A percentile compares a stretch with the other conserved stretches of the same genome.
phyloP scores from a whole-genome alignment of 2,329 filamentous ascomycete species.

The Mycogone perniciosa region DNA sequence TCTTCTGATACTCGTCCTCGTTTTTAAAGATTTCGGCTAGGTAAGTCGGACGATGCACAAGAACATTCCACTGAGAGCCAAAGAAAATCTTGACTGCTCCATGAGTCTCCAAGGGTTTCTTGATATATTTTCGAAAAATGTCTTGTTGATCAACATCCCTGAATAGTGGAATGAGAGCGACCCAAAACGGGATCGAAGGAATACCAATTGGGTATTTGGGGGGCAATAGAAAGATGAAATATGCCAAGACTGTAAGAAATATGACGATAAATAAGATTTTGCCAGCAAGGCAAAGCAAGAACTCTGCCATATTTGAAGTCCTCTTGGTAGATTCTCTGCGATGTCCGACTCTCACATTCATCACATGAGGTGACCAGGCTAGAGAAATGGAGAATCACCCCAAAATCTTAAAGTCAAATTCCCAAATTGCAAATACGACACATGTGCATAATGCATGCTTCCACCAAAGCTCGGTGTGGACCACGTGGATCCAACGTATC shows the following conservation, averaged over 20 bases:
- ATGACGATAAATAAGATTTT: neutral
- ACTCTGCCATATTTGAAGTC: neutral
- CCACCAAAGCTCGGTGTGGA: too few relatives aligned
- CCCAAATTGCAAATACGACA: too few relatives aligned
- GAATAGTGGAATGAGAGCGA: conserved; percentile 35
- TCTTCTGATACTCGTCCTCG: conserved; percentile 29
- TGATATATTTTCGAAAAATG: conserved; percentile 33
- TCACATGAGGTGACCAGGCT: too few relatives aligned
- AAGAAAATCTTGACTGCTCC: conserved; percentile 45
- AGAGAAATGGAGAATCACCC: too few relatives aligned
- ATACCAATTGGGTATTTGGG: conserved; percentile 29
- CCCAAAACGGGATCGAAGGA: conserved; percentile 38
- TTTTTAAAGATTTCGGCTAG: conserved; percentile 33
- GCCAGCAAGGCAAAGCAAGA: neutral
- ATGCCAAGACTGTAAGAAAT: conserved; percentile 1
- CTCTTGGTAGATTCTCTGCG: neutral
- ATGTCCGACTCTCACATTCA: too few relatives aligned
- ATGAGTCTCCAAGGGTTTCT: conserved; percentile 30
- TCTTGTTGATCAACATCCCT: conserved; percentile 37
- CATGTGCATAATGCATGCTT: too few relatives aligned
- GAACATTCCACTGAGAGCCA: conserved; percentile 41
- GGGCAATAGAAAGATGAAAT: conserved; percentile 18
- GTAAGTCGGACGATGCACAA: conserved; percentile 38
- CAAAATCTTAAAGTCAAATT: too few relatives aligned
- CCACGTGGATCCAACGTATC: too few relatives aligned